A percentile compares a stretch with the other conserved stretches of the same genome.
Evolutionary conservation across 768 basidiomycete genomes (phyloP).

Genomic region (Leccinum obscurum): DNA sequence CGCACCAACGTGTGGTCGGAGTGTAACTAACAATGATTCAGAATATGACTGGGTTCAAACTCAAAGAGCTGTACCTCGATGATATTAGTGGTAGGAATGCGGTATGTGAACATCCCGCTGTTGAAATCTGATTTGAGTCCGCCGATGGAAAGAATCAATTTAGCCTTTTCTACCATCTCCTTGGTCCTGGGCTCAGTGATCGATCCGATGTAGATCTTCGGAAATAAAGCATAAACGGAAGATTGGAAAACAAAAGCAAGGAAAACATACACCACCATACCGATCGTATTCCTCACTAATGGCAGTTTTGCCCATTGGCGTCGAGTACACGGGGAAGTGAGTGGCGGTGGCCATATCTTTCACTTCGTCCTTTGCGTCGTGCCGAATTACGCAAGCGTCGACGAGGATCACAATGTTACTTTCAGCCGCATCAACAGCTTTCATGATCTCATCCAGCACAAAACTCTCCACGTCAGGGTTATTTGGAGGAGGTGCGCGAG

Average conservation of each 20-base stretch:
- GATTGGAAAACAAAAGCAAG: background rate
- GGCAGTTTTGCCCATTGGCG: slow-evolving; percentile 82
- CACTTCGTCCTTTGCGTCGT: slow-evolving; percentile 62
- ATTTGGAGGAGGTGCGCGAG: slow-evolving; percentile 49
- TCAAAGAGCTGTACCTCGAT: slow-evolving; percentile 54
- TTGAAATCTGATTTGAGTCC: slow-evolving; percentile 78
- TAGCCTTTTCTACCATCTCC: slow-evolving; percentile 71
- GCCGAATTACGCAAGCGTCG: slow-evolving; percentile 79
- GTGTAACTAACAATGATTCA: slow-evolving; percentile 54
- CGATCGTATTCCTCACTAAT: slow-evolving; percentile 69
- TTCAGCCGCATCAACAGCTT: slow-evolving; percentile 58
- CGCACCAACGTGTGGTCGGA: slow-evolving; percentile 69
- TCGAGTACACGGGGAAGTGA: slow-evolving; percentile 68
- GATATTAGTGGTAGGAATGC: slow-evolving; percentile 55
- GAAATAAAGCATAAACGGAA: background rate
- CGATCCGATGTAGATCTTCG: slow-evolving; percentile 73
- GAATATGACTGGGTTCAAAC: background rate
- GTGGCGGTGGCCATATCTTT: slow-evolving; percentile 63
- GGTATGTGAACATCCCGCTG: slow-evolving; percentile 83
- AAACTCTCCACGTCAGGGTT: slow-evolving; percentile 60
- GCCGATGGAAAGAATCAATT: slow-evolving; percentile 75
- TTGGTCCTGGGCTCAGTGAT: slow-evolving; percentile 66
- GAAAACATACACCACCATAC: slow-evolving; percentile 71
- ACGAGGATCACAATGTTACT: slow-evolving; percentile 71
- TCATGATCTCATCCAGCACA: slow-evolving; percentile 72